Evolutionary conservation across 2,329 filamentous ascomycete species (phyloP).

Genomic region (Simplicillium sp.): DNA sequence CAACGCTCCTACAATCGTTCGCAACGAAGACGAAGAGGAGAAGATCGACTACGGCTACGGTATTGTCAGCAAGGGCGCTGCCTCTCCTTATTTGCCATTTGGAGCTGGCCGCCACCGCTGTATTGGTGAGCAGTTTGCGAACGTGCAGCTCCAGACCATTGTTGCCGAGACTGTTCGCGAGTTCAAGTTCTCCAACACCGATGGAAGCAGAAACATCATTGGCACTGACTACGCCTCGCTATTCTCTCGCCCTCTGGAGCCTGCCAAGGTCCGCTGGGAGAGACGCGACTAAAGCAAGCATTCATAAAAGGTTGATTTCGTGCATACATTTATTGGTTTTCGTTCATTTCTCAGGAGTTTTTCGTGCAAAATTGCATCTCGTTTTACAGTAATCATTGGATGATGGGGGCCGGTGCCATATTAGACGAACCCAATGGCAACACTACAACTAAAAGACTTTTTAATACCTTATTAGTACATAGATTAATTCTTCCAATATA

Average conservation of each 20-base stretch:
- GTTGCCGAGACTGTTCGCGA: conserved; percentile 64
- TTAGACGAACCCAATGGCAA: too few relatives aligned
- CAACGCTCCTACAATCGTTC: conserved; percentile 37
- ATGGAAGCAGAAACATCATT: conserved; percentile 59
- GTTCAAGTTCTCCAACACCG: conserved; percentile 71
- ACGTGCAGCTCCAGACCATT: conserved; percentile 84
- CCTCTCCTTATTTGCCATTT: conserved; percentile 87
- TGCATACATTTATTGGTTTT: too few relatives aligned
- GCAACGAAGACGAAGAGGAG: conserved; percentile 51
- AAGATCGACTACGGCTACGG: conserved; percentile 93
- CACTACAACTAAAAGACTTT: too few relatives aligned
- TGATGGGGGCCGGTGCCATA: too few relatives aligned
- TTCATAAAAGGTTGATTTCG: not conserved
- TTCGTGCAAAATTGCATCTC: too few relatives aligned
- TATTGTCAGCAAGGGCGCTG: conserved; percentile 80
- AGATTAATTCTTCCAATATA: not conserved
- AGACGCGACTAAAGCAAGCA: conserved; percentile 36
- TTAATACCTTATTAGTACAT: not conserved
- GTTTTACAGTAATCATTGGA: too few relatives aligned
- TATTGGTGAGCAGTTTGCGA: conserved; percentile 95
- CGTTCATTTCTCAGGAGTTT: too few relatives aligned
- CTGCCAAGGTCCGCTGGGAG: conserved; percentile 69
- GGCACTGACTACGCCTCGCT: conserved; percentile 61
- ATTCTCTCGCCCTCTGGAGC: conserved; percentile 64
- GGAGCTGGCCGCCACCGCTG: conserved; percentile 88